Evolutionary conservation across 2,329 filamentous ascomycete species (phyloP).

Genomic region (Helicocarpus griseus): DNA sequence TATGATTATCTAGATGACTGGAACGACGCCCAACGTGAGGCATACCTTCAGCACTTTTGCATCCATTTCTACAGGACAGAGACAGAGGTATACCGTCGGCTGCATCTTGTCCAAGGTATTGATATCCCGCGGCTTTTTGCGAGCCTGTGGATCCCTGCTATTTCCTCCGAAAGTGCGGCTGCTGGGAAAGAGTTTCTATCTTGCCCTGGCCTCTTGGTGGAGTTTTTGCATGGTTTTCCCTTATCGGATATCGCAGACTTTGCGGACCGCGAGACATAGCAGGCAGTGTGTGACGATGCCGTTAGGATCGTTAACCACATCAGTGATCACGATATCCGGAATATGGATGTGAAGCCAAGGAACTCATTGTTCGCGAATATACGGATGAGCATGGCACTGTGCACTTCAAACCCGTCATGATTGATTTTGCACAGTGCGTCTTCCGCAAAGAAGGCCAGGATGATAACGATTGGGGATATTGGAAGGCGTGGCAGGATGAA

Average conservation of each 20-base stretch:
- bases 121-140: conserved; percentile 12
- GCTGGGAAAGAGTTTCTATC: conserved; percentile 5
- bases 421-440: conserved; percentile 11
- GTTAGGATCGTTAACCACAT: conserved; percentile 12
- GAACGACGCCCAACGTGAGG: conserved; percentile 11
- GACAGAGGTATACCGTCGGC: conserved; percentile 9
- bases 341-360: conserved; percentile 15
- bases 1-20: conserved; percentile 6
- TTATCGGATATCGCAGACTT: conserved; percentile 10
- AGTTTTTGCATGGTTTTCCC: conserved; percentile 12
- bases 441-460: conserved; percentile 11
- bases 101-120: conserved; percentile 14
- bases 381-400: background rate
- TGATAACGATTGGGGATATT: conserved; percentile 10
- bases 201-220: conserved; percentile 12
- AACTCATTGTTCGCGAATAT: conserved; percentile 11
- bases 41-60: conserved; percentile 11
- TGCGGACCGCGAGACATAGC: conserved; percentile 10
- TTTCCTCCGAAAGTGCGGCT: background rate
- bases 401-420: conserved; percentile 10
- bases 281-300: conserved; percentile 16
- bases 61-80: conserved; percentile 11
- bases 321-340: conserved; percentile 12
- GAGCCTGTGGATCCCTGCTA: background rate
- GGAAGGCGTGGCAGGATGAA: conserved; percentile 13